These are phyloP conservation scores for Pseudopithomyces maydicus DNA, from an alignment of 2,329 filamentous ascomycete genomes.

Conservation along the genomic window DNA sequence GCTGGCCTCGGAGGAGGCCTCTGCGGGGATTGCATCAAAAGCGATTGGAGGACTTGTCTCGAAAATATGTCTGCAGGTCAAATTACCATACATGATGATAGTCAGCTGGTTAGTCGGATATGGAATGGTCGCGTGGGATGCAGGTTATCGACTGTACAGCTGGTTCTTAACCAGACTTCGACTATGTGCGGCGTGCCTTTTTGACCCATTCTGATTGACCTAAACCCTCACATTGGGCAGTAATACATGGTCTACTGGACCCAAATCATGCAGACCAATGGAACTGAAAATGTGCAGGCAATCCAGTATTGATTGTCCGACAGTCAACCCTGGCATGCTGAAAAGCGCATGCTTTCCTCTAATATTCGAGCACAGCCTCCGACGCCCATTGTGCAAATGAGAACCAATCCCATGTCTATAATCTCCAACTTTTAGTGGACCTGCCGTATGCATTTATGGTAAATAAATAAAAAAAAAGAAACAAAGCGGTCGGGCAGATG, in stretches of 20 bases:
- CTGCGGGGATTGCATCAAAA: no score
- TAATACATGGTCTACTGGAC: neutral
- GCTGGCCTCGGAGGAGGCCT: no score
- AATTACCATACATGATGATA: no score
- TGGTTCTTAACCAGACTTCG: no score
- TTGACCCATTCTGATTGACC: neutral
- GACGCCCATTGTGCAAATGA: conserved; percentile 7
- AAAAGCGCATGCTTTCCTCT: conserved; percentile 2
- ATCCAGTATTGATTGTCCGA: conserved; percentile 2
- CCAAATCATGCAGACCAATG: neutral
- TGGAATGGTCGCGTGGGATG: no score
- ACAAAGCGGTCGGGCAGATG: conserved; percentile 17
- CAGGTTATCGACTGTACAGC: no score
- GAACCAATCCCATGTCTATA: conserved; percentile 28
- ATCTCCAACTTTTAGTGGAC: conserved; percentile 34
- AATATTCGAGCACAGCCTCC: conserved; percentile 5
- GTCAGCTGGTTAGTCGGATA: no score
- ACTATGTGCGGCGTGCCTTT: no score
- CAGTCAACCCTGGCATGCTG: conserved; percentile 1
- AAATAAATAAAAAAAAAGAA: conserved; percentile 22
- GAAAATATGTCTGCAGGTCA: no score
- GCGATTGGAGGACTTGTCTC: no score
- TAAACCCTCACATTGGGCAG: neutral
- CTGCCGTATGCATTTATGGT: conserved; percentile 33
- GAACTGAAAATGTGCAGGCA: neutral